Percentiles rank a stretch among this genome's conserved stretches.
Conservation (phyloP, 1,284 basidiomycete species). For the Filobasidium uniguttulatum region DNA sequence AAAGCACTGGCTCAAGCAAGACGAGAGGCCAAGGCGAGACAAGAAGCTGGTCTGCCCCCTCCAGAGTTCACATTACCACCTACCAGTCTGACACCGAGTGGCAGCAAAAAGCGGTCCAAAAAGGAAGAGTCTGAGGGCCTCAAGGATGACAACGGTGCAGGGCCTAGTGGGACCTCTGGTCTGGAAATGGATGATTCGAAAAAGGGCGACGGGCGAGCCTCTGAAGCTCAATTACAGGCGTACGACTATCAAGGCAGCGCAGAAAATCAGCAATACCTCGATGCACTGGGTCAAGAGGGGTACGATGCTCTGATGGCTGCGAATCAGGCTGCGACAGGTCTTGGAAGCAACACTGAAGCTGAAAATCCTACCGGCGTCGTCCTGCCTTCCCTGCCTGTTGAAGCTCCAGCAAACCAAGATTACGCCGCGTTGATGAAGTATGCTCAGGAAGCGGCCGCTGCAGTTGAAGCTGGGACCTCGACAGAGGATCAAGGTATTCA, state of each 20-base stretch:
- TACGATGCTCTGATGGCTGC: not conserved
- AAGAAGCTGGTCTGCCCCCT: conserved; percentile 11
- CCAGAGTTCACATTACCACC: conserved; percentile 15
- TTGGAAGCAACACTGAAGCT: not conserved
- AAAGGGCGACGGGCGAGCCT: not conserved
- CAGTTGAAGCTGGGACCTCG: not conserved
- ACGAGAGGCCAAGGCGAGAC: conserved; percentile 8
- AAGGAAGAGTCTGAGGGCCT: conserved; percentile 5
- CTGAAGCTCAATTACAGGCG: not conserved
- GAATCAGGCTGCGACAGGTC: no score
- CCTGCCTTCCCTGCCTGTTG: not conserved
- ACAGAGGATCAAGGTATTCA: no score
- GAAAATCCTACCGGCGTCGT: not conserved
- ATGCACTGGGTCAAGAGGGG: conserved; percentile 1
- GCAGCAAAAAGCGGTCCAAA: conserved; percentile 9
- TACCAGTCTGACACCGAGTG: conserved; percentile 11
- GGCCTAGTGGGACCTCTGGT: not conserved
- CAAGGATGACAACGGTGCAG: not conserved
- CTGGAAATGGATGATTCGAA: not conserved
- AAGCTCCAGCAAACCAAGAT: not conserved
- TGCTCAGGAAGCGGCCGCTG: not conserved
- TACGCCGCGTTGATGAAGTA: conserved; percentile 7
- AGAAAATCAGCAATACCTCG: conserved; percentile 1
- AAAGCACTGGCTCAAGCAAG: conserved; percentile 14
- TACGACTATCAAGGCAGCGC: not conserved